These are phyloP conservation scores for Penicillium ochrochloron DNA, from an alignment of 495 filamentous ascomycete genomes.

Conservation along the genomic window DNA sequence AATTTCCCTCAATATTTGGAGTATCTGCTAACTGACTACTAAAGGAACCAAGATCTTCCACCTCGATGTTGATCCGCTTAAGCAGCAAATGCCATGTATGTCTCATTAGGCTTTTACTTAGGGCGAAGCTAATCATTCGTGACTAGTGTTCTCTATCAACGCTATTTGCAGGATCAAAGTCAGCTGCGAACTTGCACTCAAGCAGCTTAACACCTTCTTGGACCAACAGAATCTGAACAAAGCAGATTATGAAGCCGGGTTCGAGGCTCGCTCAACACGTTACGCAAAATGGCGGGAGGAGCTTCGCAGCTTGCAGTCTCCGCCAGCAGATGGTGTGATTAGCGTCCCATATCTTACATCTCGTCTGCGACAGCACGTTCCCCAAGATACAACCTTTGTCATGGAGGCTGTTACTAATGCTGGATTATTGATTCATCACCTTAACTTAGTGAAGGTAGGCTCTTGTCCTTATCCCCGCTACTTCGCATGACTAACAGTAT, in stretches of 20 bases:
- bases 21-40: conserved; percentile 4
- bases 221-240: conserved; percentile 15
- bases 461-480: not conserved
- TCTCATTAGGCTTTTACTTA: not conserved
- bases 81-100: conserved; percentile 72
- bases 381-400: conserved; percentile 76
- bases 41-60: conserved; percentile 61
- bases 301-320: conserved; percentile 13
- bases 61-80: conserved; percentile 81
- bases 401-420: conserved; percentile 89
- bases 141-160: conserved; percentile 65
- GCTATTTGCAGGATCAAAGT: conserved; percentile 51
- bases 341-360: conserved; percentile 27
- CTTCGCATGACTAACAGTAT: not conserved
- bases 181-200: conserved; percentile 25
- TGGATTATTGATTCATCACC: conserved; percentile 70
- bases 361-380: conserved; percentile 63
- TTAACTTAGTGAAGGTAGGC: conserved; percentile 26
- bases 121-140: not conserved
- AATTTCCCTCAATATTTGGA: conserved; percentile 19
- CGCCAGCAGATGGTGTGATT: conserved; percentile 10
- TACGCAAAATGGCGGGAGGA: conserved; percentile 19
- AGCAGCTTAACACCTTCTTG: conserved; percentile 26
- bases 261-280: conserved; percentile 14
- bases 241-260: conserved; percentile 10